Percentiles rank a stretch among this genome's conserved stretches.
These are phyloP conservation scores for Cyclocybe aegerita DNA, from an alignment of 768 basidiomycete species.

Conservation along the genomic window DNA sequence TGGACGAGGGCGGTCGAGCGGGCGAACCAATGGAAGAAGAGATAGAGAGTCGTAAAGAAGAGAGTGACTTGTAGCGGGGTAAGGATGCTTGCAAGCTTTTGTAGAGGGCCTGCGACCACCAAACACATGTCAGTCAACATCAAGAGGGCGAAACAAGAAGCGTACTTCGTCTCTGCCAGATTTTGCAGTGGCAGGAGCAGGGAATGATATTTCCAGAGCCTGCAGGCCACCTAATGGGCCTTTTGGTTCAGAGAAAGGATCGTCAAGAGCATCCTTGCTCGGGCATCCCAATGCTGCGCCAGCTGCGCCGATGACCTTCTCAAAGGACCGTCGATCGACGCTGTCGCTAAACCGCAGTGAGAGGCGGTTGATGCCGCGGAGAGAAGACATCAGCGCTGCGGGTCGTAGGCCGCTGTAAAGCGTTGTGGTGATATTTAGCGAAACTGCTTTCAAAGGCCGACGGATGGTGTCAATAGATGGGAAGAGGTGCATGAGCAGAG, in stretches of 20 bases:
- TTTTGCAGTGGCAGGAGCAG: slow-evolving; percentile 8
- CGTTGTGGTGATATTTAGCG: slow-evolving; percentile 41
- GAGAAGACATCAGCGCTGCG: slow-evolving; percentile 32
- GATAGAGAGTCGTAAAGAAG: slow-evolving; percentile 24
- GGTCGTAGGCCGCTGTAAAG: slow-evolving; percentile 47
- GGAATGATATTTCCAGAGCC: slow-evolving; percentile 31
- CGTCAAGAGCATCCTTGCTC: slow-evolving; percentile 3
- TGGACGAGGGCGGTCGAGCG: slow-evolving; percentile 2
- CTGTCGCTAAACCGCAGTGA: slow-evolving; percentile 33
- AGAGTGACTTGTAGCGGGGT: slow-evolving; percentile 38
- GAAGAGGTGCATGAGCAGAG: slow-evolving; percentile 26
- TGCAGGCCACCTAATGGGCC: slow-evolving; percentile 17
- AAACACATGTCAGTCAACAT: not conserved
- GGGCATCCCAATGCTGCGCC: slow-evolving; percentile 30
- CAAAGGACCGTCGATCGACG: slow-evolving; percentile 45
- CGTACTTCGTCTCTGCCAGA: slow-evolving; percentile 34
- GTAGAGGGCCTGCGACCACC: slow-evolving; percentile 31
- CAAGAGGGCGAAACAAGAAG: not conserved
- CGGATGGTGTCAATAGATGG: slow-evolving; percentile 11
- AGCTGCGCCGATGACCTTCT: slow-evolving; percentile 44
- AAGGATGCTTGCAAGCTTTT: slow-evolving; percentile 38
- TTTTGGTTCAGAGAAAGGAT: slow-evolving; percentile 4
- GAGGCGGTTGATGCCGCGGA: slow-evolving; percentile 32
- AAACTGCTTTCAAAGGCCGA: slow-evolving; percentile 32
- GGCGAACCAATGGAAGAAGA: not conserved